Base-by-base conservation (phyloP, 495 filamentous ascomycete species). In the Alectoria sarmentosa region DNA sequence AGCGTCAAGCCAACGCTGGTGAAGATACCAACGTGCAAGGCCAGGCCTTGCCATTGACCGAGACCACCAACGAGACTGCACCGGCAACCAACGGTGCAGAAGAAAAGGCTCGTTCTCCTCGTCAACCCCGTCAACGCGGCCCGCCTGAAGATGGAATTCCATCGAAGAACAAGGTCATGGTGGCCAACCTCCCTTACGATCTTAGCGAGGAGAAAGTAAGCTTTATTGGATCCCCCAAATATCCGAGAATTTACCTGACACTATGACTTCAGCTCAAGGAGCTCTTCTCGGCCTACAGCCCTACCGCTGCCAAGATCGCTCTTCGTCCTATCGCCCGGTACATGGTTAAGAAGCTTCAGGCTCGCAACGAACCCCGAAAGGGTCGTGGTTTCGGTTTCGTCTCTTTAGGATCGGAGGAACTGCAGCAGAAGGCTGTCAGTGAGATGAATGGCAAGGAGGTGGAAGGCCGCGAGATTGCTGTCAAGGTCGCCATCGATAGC, bases 391-490 rank as follows among this genome's bases (percentile, higher is more conserved):
- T 98, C 76, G 94, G 94, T 59, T 98, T 98, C 76, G 95, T 98
- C 65, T 98, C 91, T 67, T 86, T 98, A 48, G 88, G 86, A 58
- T 96, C 92, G 13, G 93, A 98, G 81, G 92, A 96, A 76, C 77
- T 93, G 67, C 94, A 98, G 83, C 85, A 93, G 80, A 96, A 97
- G 86, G 94, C 95, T 60, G 92, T 97, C 66, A 75, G 80, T 38
- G 94, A 98, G 81, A 98, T 98, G 94, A 96, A 98, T 77, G 94
- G 92, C 76, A 97, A 96, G 86, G 89, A 94, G 69, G 90, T 98
- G 65, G 94, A 97, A 73, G 95, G 95, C 56, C 93, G 94, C 69
- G 94, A 97, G 83, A 98, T 98, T 71, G 95, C 94, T 66, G 94
- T 98, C 80, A 98, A 98, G 89, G 90, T 98, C 69, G 94, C 94